Percentiles rank a stretch among this genome's conserved stretches.
phyloP scores from a whole-genome alignment of 352 stramenopile genomes.

The Phytophthora sojae region DNA sequence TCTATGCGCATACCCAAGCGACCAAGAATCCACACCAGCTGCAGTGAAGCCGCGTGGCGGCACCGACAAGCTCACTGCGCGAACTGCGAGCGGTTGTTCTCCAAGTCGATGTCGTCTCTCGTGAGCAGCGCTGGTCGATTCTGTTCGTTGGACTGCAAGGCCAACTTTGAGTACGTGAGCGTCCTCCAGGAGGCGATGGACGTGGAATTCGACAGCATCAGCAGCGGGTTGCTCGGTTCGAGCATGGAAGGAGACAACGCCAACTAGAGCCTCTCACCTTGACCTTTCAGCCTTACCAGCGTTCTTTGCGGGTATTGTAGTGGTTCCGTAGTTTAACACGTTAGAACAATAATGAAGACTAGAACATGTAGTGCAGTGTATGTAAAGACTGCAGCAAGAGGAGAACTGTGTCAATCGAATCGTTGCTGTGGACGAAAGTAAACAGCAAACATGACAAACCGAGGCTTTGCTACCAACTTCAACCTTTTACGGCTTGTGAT shows the following conservation, averaged over 20 bases:
- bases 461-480: too few species aligned
- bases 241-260: slow-evolving; percentile 17
- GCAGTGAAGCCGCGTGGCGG: slow-evolving; percentile 20
- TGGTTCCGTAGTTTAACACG: background rate
- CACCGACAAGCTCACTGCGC: slow-evolving; percentile 25
- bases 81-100: slow-evolving; percentile 39
- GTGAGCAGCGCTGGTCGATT: slow-evolving; percentile 18
- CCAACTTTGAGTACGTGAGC: slow-evolving; percentile 41
- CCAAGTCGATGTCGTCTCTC: slow-evolving; percentile 26
- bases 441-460: too few species aligned
- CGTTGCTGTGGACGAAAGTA: too few species aligned
- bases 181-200: slow-evolving; percentile 38
- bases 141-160: slow-evolving; percentile 60
- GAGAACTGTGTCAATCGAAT: too few species aligned
- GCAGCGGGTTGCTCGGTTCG: slow-evolving; percentile 8
- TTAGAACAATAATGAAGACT: too few species aligned
- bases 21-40: background rate
- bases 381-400: too few species aligned
- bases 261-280: background rate
- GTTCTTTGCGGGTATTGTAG: too few species aligned
- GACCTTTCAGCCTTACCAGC: too few species aligned
- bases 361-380: too few species aligned
- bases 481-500: too few species aligned
- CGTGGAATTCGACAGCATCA: background rate
- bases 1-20: background rate